These are phyloP conservation scores for Cyclanthera cordifolia DNA, from an alignment of 306 rosid genomes.

Conservation along the genomic window DNA sequence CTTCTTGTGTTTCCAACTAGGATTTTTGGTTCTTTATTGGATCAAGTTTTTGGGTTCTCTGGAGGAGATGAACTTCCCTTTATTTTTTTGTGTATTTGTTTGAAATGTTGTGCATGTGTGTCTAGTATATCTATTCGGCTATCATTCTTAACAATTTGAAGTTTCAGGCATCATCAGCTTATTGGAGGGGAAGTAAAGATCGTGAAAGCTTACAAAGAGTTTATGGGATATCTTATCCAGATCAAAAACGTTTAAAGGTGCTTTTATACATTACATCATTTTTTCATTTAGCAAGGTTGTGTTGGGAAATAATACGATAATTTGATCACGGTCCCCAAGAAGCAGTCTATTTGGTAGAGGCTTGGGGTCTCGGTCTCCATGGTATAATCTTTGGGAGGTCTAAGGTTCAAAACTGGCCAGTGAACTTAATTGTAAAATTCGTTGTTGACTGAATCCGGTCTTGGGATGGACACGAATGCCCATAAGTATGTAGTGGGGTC, in stretches of 20 bases:
- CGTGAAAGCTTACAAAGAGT: constrained; percentile 93
- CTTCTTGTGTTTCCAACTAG: neutral
- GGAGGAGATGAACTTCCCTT: neutral
- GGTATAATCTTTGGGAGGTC: no score
- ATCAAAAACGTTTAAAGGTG: constrained; percentile 80
- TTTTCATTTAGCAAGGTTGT: neutral
- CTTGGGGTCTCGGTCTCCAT: no score
- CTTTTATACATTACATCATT: neutral
- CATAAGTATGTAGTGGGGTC: no score
- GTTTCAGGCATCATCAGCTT: constrained; percentile 89
- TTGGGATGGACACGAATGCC: no score
- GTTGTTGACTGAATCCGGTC: no score
- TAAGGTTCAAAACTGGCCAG: no score
- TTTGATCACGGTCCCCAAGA: neutral
- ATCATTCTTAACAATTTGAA: constrained; percentile 14
- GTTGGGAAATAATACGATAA: neutral
- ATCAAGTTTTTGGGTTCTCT: neutral
- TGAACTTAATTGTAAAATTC: no score
- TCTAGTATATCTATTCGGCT: neutral
- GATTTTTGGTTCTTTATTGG: neutral
- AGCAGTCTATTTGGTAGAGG: no score
- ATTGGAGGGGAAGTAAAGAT: constrained; percentile 89
- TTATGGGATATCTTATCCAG: constrained; percentile 94
- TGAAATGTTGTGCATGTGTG: neutral
- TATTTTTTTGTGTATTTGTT: neutral